phyloP scores from a whole-genome alignment of 2,329 filamentous ascomycete species.

The Ophiosphaerella herpotricha region DNA sequence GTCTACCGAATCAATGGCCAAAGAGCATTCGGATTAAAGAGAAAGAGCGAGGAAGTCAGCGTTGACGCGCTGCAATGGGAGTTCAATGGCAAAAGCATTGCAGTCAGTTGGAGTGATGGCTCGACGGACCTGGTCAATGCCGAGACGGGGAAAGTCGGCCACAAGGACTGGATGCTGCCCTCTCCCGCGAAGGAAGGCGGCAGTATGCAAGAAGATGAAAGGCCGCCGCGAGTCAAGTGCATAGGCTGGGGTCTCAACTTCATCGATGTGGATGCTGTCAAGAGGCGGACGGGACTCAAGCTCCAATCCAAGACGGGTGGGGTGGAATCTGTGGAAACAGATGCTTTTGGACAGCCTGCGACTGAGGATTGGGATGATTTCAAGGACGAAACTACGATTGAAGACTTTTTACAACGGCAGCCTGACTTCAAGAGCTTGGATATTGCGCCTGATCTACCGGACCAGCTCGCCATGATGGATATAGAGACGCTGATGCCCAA shows the following conservation, averaged over 20 bases:
- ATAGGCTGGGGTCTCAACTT: constrained; percentile 62
- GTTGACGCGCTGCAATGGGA: constrained; percentile 53
- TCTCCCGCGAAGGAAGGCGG: constrained; percentile 1
- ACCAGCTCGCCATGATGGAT: constrained; percentile 49
- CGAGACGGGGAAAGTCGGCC: constrained; percentile 80
- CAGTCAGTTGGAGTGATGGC: constrained; percentile 83
- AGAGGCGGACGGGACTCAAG: constrained; percentile 45
- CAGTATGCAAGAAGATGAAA: constrained; percentile 6
- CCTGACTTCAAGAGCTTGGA: constrained; percentile 40
- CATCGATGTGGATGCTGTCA: constrained; percentile 54
- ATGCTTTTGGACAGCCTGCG: constrained; percentile 25
- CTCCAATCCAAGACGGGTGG: constrained; percentile 13
- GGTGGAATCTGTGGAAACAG: constrained; percentile 10
- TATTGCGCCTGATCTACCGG: constrained; percentile 45
- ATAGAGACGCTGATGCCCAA: constrained; percentile 45
- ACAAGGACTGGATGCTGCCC: constrained; percentile 55
- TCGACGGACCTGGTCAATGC: constrained; percentile 75
- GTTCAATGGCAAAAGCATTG: constrained; percentile 69
- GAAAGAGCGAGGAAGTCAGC: constrained; percentile 40
- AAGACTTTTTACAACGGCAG: constrained; percentile 48
- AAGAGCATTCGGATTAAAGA: constrained; percentile 60
- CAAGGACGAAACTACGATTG: constrained; percentile 40
- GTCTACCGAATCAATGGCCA: constrained; percentile 82
- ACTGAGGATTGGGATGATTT: constrained; percentile 43
- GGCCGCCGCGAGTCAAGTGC: constrained; percentile 45